Conservation (phyloP, 2,329 filamentous ascomycete genomes). For the Clarireedia homoeocarpa region DNA sequence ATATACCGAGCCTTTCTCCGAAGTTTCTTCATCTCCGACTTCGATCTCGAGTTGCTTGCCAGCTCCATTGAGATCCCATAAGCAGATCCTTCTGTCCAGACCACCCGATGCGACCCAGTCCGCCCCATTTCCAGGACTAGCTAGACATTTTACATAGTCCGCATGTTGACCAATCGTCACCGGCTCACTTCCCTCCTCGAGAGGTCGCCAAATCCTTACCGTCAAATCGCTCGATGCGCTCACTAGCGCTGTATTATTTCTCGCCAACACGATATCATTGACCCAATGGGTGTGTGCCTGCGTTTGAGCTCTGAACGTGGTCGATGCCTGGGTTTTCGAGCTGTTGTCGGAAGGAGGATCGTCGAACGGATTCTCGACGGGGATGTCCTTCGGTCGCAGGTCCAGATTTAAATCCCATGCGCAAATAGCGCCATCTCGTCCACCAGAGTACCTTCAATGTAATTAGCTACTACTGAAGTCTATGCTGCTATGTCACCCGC, state of each 20-base stretch:
- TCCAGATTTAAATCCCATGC: constrained; percentile 85
- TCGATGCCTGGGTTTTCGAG: constrained; percentile 38
- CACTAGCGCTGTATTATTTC: constrained; percentile 57
- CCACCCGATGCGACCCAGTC: constrained; percentile 93
- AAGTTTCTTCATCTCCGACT: constrained; percentile 71
- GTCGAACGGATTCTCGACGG: constrained; percentile 26
- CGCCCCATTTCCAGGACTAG: constrained; percentile 60
- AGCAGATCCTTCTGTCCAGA: constrained; percentile 80
- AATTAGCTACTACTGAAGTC: background rate
- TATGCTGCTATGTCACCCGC: background rate
- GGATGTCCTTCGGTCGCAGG: constrained; percentile 33
- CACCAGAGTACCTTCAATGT: constrained; percentile 74
- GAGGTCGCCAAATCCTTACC: constrained; percentile 71
- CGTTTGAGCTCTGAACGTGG: constrained; percentile 52
- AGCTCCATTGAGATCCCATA: constrained; percentile 87
- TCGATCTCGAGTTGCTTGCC: constrained; percentile 85
- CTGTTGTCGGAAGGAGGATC: constrained; percentile 23
- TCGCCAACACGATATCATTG: constrained; percentile 62
- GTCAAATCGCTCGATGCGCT: constrained; percentile 69
- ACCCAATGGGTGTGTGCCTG: constrained; percentile 75
- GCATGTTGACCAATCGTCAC: constrained; percentile 84
- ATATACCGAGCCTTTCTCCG: constrained; percentile 92
- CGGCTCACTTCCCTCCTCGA: constrained; percentile 54
- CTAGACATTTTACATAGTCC: constrained; percentile 94
- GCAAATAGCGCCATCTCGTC: constrained; percentile 90